Conservation (phyloP, 148 eudicot genomes). For the Chenopodium formosanum region DNA sequence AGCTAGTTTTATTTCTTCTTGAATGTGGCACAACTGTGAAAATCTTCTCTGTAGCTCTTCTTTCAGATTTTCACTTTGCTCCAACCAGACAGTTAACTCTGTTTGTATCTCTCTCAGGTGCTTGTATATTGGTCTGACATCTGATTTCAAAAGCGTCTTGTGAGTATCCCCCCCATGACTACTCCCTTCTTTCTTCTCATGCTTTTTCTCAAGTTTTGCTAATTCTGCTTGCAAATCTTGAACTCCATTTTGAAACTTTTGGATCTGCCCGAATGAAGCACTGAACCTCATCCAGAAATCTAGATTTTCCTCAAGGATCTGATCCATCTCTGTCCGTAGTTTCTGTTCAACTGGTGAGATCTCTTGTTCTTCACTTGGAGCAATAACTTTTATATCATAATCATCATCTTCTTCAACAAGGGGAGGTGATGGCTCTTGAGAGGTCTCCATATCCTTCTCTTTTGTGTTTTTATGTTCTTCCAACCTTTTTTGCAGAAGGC, state of each 20-base stretch:
- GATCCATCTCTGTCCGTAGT: slow-evolving; percentile 65
- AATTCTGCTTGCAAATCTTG: slow-evolving; percentile 60
- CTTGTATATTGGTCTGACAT: slow-evolving; percentile 60
- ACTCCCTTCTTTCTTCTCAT: slow-evolving; percentile 44
- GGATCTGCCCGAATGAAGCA: slow-evolving; percentile 63
- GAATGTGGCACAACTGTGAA: slow-evolving; percentile 53
- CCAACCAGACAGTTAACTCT: slow-evolving; percentile 69
- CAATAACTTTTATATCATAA: slow-evolving; percentile 36
- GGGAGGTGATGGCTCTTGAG: slow-evolving; percentile 16
- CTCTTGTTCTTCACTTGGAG: slow-evolving; percentile 22
- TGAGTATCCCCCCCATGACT: slow-evolving; percentile 28
- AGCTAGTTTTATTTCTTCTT: slow-evolving; percentile 63
- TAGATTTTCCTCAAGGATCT: slow-evolving; percentile 72
- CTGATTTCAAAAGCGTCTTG: slow-evolving; percentile 40
- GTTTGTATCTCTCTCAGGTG: slow-evolving; percentile 72
- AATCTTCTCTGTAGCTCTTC: slow-evolving; percentile 64
- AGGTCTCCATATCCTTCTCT: slow-evolving; percentile 23
- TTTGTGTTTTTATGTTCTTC: slow-evolving; percentile 32
- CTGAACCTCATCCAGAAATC: slow-evolving; percentile 92
- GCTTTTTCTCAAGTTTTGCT: slow-evolving; percentile 42
- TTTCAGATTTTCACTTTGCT: slow-evolving; percentile 56
- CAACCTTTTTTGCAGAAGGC: slow-evolving; percentile 31
- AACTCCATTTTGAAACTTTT: slow-evolving; percentile 63
- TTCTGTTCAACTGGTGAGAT: slow-evolving; percentile 65
- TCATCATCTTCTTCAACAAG: slow-evolving; percentile 46